These are phyloP conservation scores for Collybiopsis luxurians DNA, from an alignment of 768 basidiomycete genomes.

Conservation along the genomic window DNA sequence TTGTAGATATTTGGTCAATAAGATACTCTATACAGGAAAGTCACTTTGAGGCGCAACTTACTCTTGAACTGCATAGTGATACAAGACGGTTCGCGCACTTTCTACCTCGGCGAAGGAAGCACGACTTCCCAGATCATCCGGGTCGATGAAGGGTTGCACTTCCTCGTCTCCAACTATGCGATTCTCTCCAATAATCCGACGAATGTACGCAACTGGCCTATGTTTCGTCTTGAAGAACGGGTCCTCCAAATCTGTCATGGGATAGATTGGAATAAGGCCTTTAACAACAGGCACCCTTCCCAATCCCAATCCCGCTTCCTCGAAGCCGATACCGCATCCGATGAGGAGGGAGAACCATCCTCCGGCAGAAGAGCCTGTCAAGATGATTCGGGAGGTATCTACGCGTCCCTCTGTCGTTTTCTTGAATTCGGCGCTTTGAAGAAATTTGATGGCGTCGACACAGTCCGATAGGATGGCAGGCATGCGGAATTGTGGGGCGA, in stretches of 20 bases:
- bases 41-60: constrained; percentile 15
- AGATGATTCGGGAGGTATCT: constrained; percentile 25
- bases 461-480: constrained; percentile 33
- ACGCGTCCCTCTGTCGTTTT: constrained; percentile 25
- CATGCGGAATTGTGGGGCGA: constrained; percentile 33
- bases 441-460: constrained; percentile 30
- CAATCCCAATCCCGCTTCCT: constrained; percentile 24
- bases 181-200: constrained; percentile 23
- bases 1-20: no score
- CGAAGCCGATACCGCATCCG: constrained; percentile 34
- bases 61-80: constrained; percentile 40
- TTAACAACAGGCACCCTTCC: constrained; percentile 16
- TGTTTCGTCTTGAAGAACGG: constrained; percentile 35
- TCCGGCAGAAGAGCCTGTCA: constrained; percentile 38
- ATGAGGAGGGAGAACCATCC: constrained; percentile 34
- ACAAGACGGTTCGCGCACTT: constrained; percentile 28
- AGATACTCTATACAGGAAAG: no score
- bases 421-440: constrained; percentile 24
- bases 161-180: constrained; percentile 27
- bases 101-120: constrained; percentile 21
- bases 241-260: constrained; percentile 34
- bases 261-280: constrained; percentile 34
- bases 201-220: constrained; percentile 27
- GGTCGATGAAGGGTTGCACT: constrained; percentile 28
- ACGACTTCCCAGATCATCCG: constrained; percentile 17